Percentiles rank a stretch among this genome's conserved stretches.
Conservation (phyloP, 2,329 filamentous ascomycete genomes). For the Nigrospora oryzae region DNA sequence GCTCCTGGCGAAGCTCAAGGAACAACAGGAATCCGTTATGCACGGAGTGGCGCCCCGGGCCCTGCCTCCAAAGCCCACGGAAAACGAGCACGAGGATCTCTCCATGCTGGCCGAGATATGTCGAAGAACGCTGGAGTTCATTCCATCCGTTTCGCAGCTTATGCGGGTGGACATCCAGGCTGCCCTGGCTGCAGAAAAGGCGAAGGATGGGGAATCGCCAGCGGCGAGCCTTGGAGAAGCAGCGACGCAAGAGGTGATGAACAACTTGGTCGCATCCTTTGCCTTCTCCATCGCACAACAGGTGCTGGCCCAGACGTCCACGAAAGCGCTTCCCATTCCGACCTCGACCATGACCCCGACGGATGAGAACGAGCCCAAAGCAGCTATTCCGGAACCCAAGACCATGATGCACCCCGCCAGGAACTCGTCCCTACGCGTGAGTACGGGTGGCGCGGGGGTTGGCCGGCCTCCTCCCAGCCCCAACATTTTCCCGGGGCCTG, state of each 20-base stretch:
- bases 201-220: conserved; percentile 25
- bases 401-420: conserved; percentile 63
- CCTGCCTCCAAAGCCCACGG: conserved; percentile 37
- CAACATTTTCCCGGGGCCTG: conserved; percentile 41
- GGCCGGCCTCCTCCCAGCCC: conserved; percentile 37
- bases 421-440: conserved; percentile 50
- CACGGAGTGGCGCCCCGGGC: conserved; percentile 47
- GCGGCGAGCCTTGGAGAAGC: conserved; percentile 19
- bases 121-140: conserved; percentile 72
- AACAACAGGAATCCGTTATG: conserved; percentile 51
- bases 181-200: conserved; percentile 40
- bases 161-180: conserved; percentile 69
- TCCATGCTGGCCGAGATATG: conserved; percentile 80
- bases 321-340: conserved; percentile 58
- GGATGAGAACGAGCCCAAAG: conserved; percentile 49
- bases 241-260: conserved; percentile 45
- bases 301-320: conserved; percentile 66
- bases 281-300: conserved; percentile 70
- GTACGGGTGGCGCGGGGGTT: conserved; percentile 15
- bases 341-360: conserved; percentile 41
- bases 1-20: conserved; percentile 51
- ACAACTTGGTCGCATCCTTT: conserved; percentile 72
- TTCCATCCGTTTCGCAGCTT: conserved; percentile 69
- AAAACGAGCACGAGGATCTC: conserved; percentile 62
- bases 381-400: conserved; percentile 57